Conservation (phyloP, 108 stramenopile species). For the Cylindrotheca closterium region DNA sequence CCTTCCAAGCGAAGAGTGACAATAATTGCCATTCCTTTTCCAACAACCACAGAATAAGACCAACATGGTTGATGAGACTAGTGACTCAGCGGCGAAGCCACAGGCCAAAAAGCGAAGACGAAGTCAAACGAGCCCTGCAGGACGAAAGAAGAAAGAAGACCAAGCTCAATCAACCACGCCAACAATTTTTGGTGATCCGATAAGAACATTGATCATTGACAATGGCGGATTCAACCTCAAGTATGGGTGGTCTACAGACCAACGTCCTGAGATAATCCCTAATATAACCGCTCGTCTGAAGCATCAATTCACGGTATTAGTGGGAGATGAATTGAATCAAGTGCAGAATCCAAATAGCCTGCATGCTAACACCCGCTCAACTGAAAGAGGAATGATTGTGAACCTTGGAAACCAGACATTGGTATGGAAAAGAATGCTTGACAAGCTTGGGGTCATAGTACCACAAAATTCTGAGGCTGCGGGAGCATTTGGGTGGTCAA, state of each 20-base stretch:
- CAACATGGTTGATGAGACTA: not conserved
- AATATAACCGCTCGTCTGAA: slow-evolving; percentile 79
- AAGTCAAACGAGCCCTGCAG: not conserved
- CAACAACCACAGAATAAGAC: not conserved
- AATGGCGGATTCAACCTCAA: slow-evolving; percentile 83
- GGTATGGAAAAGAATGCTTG: slow-evolving; percentile 74
- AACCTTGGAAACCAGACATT: slow-evolving; percentile 76
- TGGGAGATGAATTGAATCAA: slow-evolving; percentile 51
- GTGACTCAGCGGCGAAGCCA: too few species aligned
- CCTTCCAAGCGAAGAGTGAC: not conserved
- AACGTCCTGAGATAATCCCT: slow-evolving; percentile 30
- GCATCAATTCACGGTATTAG: slow-evolving; percentile 73
- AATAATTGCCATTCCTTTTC: not conserved
- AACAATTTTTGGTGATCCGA: not conserved
- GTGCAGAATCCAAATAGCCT: slow-evolving; percentile 74
- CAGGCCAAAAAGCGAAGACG: not conserved
- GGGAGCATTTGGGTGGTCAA: slow-evolving; percentile 47
- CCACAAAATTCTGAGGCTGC: slow-evolving; percentile 33
- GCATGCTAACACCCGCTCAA: slow-evolving; percentile 40
- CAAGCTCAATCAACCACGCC: not conserved
- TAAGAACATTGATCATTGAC: slow-evolving; percentile 60
- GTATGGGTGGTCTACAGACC: slow-evolving; percentile 59
- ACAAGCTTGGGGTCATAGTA: slow-evolving; percentile 41
- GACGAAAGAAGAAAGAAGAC: not conserved
- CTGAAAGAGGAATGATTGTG: slow-evolving; percentile 67